Evolutionary conservation across 148 eudicot genomes (phyloP).

Genomic region (Rhododendron griersonianum): DNA sequence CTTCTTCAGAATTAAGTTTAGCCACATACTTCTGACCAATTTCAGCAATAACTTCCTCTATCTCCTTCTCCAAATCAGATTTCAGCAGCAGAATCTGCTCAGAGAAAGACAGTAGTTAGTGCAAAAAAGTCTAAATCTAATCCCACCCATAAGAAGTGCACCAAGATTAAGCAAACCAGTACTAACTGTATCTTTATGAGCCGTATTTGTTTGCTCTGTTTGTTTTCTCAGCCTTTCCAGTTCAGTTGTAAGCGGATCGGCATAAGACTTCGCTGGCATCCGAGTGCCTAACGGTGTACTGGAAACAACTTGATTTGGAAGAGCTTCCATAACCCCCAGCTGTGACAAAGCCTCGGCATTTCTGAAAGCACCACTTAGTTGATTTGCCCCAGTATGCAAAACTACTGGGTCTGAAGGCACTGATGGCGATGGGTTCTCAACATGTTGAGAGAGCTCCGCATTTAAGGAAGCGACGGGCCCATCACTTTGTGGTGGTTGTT

Average conservation of each 20-base stretch:
- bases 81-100: conserved; percentile 52
- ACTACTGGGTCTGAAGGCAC: neutral
- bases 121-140: neutral
- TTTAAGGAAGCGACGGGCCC: conserved; percentile 10
- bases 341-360: conserved; percentile 13
- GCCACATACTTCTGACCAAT: conserved; percentile 47
- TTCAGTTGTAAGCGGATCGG: conserved; percentile 67
- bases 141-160: neutral
- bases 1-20: conserved; percentile 52
- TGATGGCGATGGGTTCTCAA: neutral
- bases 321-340: conserved; percentile 4
- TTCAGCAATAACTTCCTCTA: conserved; percentile 48
- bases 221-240: conserved; percentile 47
- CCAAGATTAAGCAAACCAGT: conserved; percentile 5
- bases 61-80: conserved; percentile 69
- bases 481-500: neutral
- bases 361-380: conserved; percentile 1
- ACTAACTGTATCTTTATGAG: conserved; percentile 54
- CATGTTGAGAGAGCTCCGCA: conserved; percentile 13
- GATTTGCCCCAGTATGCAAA: neutral
- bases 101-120: conserved; percentile 10
- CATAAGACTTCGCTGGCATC: conserved; percentile 11
- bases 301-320: conserved; percentile 22
- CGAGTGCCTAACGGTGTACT: conserved; percentile 18
- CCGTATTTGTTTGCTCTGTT: conserved; percentile 25